Evolutionary conservation across 2,329 filamentous ascomycete species (phyloP), one percentile per base, ranked within the genome.

Genomic region (Fusarium sp.): DNA sequence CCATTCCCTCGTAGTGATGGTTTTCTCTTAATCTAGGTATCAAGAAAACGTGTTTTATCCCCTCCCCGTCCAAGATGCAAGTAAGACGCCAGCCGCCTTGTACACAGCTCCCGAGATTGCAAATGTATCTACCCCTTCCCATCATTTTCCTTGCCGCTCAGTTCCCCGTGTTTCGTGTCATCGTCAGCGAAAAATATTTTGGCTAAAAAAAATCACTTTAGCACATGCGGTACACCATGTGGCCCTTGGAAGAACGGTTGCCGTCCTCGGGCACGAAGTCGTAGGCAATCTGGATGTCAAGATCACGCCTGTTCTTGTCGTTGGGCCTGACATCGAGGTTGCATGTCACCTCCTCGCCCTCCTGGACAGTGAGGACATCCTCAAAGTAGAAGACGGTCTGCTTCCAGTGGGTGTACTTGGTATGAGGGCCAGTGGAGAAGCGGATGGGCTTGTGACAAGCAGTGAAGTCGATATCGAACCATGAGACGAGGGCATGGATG

Each of bases 341-440:
- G 80, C 94, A 94, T 70, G 87, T 85, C 70, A 99, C 88, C 80
- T 90, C 88, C 87, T 99, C 97, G 67, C 93, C 95, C 81, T 94
- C 89, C 84, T 97, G 93, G 41, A 98, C 95, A 20, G 95, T 98
- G 75, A 99, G 87, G 37, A 98, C 94, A 78, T 99, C 95, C 80
- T 94, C 91, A 74, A 99, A 89, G 87, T 99, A 99, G 87, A 99
- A 98, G 73, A 99, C 97, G 14, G 97, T 99, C 88, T 99, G 97
- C 88, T 99, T 99, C 97, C 97, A 99, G 89, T 99, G 97, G 20
- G 97, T 99, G 87, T 98, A 98, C 87, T 98, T 98, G 79, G 96
- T 97, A 86, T 98, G 97, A 32, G 97, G 97, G 25, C 97, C 97
- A 20, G 97, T 99, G 64, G 94, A 97, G 89, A 99, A 99, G 81